Base-by-base conservation (phyloP, 2,329 filamentous ascomycete genomes). In the Stagonosporopsis rhizophila region DNA sequence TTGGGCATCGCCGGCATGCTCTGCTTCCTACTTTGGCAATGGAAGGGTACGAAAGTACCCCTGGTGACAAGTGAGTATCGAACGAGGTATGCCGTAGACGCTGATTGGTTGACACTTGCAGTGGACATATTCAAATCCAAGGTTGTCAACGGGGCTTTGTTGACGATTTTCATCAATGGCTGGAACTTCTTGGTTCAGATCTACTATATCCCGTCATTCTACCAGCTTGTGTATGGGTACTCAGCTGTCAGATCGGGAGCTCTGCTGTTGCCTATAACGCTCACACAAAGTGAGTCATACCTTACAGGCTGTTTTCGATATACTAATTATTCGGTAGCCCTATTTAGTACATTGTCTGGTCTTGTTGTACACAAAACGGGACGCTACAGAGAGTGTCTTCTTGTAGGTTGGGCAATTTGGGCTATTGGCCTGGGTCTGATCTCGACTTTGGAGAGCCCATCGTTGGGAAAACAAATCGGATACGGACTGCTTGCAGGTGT, bases 131-230 rank as follows among this genome's bases (percentile, higher is more conserved):
- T 67, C 22, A 53, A 47, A 6, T 59, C 54, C 8, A 60, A 49
- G 44, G 37, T 67, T 6, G 62, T 67, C 1, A 67, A 65, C 20
- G 64, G 64, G 4, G 62, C 64, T 1, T 19, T 40, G 22, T 23
- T 64, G 30, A 70, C 68, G 62, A 85, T 82, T 67, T 84, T 89
- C 61, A 72, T 89, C 22, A 81, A 87, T 22, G 86, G 87, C 6
- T 78, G 83, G 35, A 81, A 83, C 1, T 88, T 87, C 60, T 85
- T 87, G 56, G 78, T 81, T 2, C 82, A 82, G 52, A 70, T 88
- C 1, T 88, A 87, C 70, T 88, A 85, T 62, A 70, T 89, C 4
- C 86, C 86, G 0, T 75, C 87, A 0, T 89, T 87, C 69, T 83
- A 85, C 38, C 85, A 88, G 61, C 86, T 87, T 48, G 83, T 81